Conservation (phyloP, 306 rosid species). For the Biancaea sappan region DNA sequence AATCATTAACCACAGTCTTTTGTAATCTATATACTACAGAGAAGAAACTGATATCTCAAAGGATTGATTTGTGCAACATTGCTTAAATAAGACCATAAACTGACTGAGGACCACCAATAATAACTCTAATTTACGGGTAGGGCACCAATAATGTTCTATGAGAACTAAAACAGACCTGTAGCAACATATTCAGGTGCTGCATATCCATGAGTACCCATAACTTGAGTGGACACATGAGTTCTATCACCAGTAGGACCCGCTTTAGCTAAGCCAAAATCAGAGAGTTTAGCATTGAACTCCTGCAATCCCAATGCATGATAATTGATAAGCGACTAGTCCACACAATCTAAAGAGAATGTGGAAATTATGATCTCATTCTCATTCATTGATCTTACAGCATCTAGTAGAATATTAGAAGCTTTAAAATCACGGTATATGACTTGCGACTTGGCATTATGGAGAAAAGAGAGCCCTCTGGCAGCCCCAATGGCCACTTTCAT, state of each 20-base stretch:
- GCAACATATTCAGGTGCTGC: constrained; percentile 97
- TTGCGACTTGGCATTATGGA: constrained; percentile 79
- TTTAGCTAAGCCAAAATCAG: constrained; percentile 91
- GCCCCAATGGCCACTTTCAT: constrained; percentile 91
- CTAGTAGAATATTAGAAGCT: constrained; percentile 84
- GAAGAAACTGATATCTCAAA: constrained; percentile 24
- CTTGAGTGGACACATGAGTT: constrained; percentile 92
- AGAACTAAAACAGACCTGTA: constrained; percentile 57
- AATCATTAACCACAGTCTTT: background rate
- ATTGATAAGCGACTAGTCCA: constrained; percentile 22
- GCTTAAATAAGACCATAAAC: background rate
- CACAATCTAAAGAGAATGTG: background rate
- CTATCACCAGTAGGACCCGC: constrained; percentile 94
- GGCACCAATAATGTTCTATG: constrained; percentile 44
- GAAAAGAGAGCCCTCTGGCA: constrained; percentile 84
- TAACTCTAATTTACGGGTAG: background rate
- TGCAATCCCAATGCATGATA: constrained; percentile 37
- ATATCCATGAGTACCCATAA: constrained; percentile 91
- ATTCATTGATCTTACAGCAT: constrained; percentile 55
- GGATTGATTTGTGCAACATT: constrained; percentile 16
- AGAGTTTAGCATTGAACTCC: constrained; percentile 86
- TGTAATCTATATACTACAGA: background rate
- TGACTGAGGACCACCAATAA: background rate
- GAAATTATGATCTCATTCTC: background rate
- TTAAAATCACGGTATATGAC: constrained; percentile 93